Base-by-base conservation (phyloP, 139 green algal species). In the Deuterostichococcus epilithicus region DNA sequence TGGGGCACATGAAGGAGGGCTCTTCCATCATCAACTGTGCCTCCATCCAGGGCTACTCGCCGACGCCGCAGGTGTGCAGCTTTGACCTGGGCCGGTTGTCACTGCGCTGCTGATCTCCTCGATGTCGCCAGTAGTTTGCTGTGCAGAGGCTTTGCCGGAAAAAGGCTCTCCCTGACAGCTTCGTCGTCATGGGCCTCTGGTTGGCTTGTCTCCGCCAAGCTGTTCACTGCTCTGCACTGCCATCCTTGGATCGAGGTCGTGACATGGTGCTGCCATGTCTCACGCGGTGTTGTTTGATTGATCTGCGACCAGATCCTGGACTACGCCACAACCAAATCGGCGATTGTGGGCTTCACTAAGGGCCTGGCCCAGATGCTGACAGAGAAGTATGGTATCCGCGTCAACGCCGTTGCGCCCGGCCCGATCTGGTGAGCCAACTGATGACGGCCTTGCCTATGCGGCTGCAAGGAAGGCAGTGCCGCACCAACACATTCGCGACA, bases 271-370 rank as follows among this genome's bases (percentile, higher is more conserved):
- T n/a, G n/a, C n/a, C n/a, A n/a, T n/a, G n/a, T n/a, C n/a, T n/a
- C n/a, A 28, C 20, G 52, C 8, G 26, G 52, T 28, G 3, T 13
- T 63, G 10, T 63, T 13, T 63, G 52, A 63, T 63, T 20, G 42
- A 8, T 52, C 42, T 52, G 10, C 42, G 42, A 23, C 3, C 52
- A 63, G 52, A 74, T 82, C 28, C 78, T 82, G 67, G 78, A 82
- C 52, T 82, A 82, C 75, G 67, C 73, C 39, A 67, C 39, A 47
- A 82, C 78, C 22, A 82, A 82, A 68, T 60, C 63, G 13, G 74
- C 74, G 37, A 78, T 78, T 8, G 59, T 69, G 5, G 45, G 63
- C 0, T 33, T 78, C 5, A 78, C 74, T 26, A 78, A 78, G 63
- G 74, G 26, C 3, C n/a, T 73, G 22, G 74, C 37, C 18, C 32